Percentiles rank a stretch among this genome's conserved stretches.
Conservation (phyloP, 2,329 filamentous ascomycete species). For the Pseudogymnoascus sp. region DNA sequence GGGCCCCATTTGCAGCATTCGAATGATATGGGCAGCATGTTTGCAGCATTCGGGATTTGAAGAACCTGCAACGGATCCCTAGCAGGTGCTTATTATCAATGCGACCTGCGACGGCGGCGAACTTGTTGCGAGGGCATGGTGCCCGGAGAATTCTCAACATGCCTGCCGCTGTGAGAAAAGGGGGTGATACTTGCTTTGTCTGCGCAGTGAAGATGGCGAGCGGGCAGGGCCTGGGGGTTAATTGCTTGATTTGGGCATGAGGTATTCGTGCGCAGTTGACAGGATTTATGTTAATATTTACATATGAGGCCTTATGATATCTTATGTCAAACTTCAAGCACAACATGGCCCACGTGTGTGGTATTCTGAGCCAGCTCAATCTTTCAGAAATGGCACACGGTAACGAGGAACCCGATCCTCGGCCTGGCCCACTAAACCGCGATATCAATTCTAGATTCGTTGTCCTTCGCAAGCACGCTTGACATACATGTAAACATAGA, state of each 20-base stretch:
- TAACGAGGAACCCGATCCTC: neutral
- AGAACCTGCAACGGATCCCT: neutral
- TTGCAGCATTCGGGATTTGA: neutral
- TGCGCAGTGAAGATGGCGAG: neutral
- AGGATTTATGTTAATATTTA: neutral
- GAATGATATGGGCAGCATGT: neutral
- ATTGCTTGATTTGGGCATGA: neutral
- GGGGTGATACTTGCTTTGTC: neutral
- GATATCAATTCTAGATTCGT: neutral
- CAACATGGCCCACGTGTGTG: neutral
- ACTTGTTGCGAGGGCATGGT: too few relatives aligned
- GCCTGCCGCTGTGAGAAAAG: neutral
- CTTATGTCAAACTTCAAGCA: neutral
- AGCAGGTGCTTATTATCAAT: neutral
- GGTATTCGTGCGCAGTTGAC: neutral
- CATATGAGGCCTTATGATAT: neutral
- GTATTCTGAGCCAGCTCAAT: neutral
- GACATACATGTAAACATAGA: neutral
- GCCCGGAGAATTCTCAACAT: neutral
- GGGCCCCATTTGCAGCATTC: neutral
- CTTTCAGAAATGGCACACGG: neutral
- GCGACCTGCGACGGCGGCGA: too few relatives aligned
- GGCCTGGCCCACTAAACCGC: neutral
- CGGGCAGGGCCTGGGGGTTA: neutral
- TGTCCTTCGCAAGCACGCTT: neutral